phyloP scores from a whole-genome alignment of 208 protist species.

The Leishmania martiniquensis region DNA sequence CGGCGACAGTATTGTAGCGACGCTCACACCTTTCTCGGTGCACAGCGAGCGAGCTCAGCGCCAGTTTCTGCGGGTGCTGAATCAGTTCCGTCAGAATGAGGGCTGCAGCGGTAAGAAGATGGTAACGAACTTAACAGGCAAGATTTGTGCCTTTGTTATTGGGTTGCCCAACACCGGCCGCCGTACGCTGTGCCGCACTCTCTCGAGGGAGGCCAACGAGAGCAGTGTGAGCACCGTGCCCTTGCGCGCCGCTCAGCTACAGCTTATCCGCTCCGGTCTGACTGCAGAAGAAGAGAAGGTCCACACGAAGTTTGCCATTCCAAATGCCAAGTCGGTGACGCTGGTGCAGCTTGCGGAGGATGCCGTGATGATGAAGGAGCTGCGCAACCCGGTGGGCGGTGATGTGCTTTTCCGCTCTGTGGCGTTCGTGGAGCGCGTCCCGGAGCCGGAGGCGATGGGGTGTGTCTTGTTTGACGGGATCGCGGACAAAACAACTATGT shows the following conservation, averaged over 20 bases:
- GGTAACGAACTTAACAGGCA: constrained; percentile 69
- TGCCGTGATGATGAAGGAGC: constrained; percentile 50
- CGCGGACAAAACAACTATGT: constrained; percentile 63
- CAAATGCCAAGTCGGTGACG: constrained; percentile 82
- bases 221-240: constrained; percentile 70
- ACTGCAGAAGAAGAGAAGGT: constrained; percentile 39
- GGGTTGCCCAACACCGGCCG: constrained; percentile 85
- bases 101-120: constrained; percentile 53
- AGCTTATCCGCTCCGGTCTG: constrained; percentile 54
- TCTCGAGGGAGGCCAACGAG: constrained; percentile 52
- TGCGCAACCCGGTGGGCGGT: constrained; percentile 47
- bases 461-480: constrained; percentile 69
- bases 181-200: constrained; percentile 59
- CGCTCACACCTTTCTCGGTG: constrained; percentile 67
- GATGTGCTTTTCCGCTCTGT: constrained; percentile 80
- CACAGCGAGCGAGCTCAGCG: constrained; percentile 58
- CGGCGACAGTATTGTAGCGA: constrained; percentile 43
- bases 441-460: constrained; percentile 73
- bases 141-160: constrained; percentile 81
- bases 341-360: constrained; percentile 83
- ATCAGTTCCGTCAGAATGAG: constrained; percentile 70
- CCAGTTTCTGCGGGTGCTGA: constrained; percentile 66
- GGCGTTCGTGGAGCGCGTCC: constrained; percentile 63
- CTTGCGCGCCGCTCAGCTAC: constrained; percentile 73
- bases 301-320: constrained; percentile 72